Percentiles rank a stretch among this genome's conserved stretches.
Conservation (phyloP, 2,329 filamentous ascomycete species). For the Apiospora saccharicola region DNA sequence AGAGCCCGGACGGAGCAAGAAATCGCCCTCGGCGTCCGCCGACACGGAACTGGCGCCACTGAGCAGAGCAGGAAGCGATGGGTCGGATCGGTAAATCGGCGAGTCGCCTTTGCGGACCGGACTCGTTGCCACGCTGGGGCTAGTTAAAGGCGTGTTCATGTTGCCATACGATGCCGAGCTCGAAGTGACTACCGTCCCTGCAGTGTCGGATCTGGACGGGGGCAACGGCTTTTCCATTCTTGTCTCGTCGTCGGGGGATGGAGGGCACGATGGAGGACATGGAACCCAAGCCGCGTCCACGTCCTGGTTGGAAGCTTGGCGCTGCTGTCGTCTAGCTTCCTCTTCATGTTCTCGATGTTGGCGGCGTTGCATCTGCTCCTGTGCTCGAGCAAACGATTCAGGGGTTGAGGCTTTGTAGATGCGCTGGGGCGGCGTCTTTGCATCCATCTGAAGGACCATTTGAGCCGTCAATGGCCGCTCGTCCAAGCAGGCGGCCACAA, state of each 20-base stretch:
- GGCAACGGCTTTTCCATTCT: conserved; percentile 41
- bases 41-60: conserved; percentile 71
- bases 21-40: conserved; percentile 67
- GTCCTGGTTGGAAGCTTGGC: conserved; percentile 31
- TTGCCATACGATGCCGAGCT: conserved; percentile 59
- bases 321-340: conserved; percentile 38
- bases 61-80: conserved; percentile 68
- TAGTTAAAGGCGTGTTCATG: conserved; percentile 60
- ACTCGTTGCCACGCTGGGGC: conserved; percentile 60
- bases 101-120: conserved; percentile 50
- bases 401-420: conserved; percentile 48
- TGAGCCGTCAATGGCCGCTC: conserved; percentile 58
- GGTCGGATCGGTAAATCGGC: conserved; percentile 67
- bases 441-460: conserved; percentile 49
- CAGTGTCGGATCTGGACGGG: conserved; percentile 50
- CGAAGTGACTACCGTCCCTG: conserved; percentile 56
- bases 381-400: conserved; percentile 49
- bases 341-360: conserved; percentile 45
- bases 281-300: conserved; percentile 43
- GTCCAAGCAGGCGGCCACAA: conserved; percentile 42
- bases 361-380: conserved; percentile 43
- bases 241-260: conserved; percentile 54
- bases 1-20: conserved; percentile 58
- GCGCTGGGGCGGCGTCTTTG: conserved; percentile 45
- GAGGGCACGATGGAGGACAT: conserved; percentile 56